A percentile compares a stretch with the other conserved stretches of the same genome.
These are phyloP conservation scores for Diplosphaera chodatii DNA, from an alignment of 139 green algal species.

Conservation along the genomic window DNA sequence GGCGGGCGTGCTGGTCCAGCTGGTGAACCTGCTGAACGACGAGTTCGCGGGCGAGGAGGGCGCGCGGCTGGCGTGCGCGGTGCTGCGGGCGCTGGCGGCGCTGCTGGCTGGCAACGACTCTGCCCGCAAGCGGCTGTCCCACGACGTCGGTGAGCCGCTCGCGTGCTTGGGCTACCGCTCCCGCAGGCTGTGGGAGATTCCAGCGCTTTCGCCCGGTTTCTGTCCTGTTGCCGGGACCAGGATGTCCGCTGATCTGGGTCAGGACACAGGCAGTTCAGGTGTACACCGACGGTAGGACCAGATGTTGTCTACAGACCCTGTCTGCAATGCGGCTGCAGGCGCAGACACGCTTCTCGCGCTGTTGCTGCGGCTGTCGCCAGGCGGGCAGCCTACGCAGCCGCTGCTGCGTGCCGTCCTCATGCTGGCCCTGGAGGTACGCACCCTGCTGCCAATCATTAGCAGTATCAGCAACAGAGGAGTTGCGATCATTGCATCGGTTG, in stretches of 20 bases:
- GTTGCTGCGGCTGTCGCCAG: constrained; percentile 6
- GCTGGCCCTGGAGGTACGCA: constrained; percentile 26
- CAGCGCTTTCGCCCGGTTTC: too few species aligned
- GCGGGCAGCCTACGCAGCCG: neutral
- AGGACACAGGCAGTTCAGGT: too few species aligned
- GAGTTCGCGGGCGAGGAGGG: constrained; percentile 19
- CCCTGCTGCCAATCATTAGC: too few species aligned
- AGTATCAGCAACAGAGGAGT: too few species aligned
- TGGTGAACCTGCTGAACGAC: constrained; percentile 34
- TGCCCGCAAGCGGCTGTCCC: constrained; percentile 4
- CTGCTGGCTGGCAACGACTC: constrained; percentile 30
- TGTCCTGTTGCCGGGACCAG: too few species aligned
- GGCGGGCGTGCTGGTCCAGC: constrained; percentile 14
- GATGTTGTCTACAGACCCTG: too few species aligned
- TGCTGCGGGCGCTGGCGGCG: constrained; percentile 19
- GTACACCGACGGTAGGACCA: too few species aligned
- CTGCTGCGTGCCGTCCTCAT: constrained; percentile 17
- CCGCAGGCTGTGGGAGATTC: too few species aligned
- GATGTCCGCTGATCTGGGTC: too few species aligned
- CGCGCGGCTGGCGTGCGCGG: constrained; percentile 11
- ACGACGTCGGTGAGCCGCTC: constrained; percentile 16
- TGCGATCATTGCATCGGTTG: too few species aligned
- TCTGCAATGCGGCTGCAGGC: neutral
- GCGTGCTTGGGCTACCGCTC: too few species aligned
- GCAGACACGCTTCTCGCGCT: constrained; percentile 22